phyloP scores from a whole-genome alignment of 352 stramenopile genomes.

The Phytopythium montanum region DNA sequence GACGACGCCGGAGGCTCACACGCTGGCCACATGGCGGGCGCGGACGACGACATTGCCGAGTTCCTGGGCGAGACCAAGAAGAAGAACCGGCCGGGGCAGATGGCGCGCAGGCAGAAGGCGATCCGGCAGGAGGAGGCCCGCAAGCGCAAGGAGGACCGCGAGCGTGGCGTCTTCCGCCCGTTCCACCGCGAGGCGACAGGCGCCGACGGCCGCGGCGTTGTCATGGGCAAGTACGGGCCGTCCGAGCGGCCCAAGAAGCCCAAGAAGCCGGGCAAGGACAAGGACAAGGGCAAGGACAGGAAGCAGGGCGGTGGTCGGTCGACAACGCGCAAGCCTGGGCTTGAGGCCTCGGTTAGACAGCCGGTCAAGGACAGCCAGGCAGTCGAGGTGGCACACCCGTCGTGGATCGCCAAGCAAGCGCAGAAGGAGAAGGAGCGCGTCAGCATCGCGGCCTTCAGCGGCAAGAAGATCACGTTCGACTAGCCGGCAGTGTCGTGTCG shows the following conservation, averaged over 20 bases:
- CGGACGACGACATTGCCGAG: slow-evolving; percentile 78
- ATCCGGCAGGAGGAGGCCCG: slow-evolving; percentile 61
- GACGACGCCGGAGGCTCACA: slow-evolving; percentile 17
- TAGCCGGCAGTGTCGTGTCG: slow-evolving; percentile 4
- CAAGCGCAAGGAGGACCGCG: slow-evolving; percentile 40
- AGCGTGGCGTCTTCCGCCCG: slow-evolving; percentile 38
- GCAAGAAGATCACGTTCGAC: slow-evolving; percentile 85
- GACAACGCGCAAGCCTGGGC: slow-evolving; percentile 8
- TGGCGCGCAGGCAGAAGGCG: slow-evolving; percentile 76
- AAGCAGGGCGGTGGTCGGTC: neutral
- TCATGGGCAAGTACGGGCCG: slow-evolving; percentile 55
- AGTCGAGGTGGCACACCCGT: slow-evolving; percentile 49
- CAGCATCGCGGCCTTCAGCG: slow-evolving; percentile 58
- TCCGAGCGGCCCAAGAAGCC: slow-evolving; percentile 77
- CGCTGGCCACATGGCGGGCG: slow-evolving; percentile 32
- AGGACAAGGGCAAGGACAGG: slow-evolving; percentile 15
- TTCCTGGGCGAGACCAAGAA: slow-evolving; percentile 83
- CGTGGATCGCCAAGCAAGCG: slow-evolving; percentile 80
- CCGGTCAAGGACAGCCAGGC: slow-evolving; percentile 9
- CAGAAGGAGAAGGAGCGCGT: slow-evolving; percentile 82
- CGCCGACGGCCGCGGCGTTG: neutral
- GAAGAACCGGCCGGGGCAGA: slow-evolving; percentile 79
- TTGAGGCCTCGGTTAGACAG: slow-evolving; percentile 18
- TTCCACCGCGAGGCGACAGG: slow-evolving; percentile 13
- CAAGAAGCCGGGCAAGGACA: slow-evolving; percentile 21